These are phyloP conservation scores for Malassezia equina DNA, from an alignment of 1,284 basidiomycete genomes.

Conservation along the genomic window DNA sequence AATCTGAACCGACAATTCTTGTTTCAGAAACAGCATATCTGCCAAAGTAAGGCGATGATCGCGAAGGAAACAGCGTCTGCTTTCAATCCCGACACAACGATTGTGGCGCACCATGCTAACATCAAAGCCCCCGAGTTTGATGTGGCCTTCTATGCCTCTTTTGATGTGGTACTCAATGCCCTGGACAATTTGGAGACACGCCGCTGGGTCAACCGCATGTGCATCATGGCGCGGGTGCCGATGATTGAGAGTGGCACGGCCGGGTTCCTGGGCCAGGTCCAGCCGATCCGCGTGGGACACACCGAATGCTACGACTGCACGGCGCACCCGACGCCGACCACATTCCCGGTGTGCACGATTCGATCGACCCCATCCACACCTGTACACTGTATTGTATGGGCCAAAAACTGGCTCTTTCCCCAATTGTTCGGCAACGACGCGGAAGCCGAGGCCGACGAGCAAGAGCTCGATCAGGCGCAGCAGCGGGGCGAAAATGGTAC, in stretches of 20 bases:
- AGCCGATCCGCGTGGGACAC: constrained; percentile 50
- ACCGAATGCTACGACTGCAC: constrained; percentile 46
- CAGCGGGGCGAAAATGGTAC: constrained; percentile 76
- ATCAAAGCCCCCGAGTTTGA: constrained; percentile 90
- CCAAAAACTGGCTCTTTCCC: constrained; percentile 86
- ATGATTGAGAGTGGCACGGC: constrained; percentile 94
- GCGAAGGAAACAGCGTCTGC: constrained; percentile 76
- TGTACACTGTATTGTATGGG: constrained; percentile 99
- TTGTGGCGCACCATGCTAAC: constrained; percentile 83
- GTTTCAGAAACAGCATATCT: constrained; percentile 93
- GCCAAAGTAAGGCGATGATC: constrained; percentile 87
- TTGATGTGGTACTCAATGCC: constrained; percentile 89
- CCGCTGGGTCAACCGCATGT: constrained; percentile 73
- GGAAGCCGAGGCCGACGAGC: constrained; percentile 67
- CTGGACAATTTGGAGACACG: constrained; percentile 64
- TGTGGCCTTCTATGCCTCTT: constrained; percentile 74
- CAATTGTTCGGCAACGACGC: constrained; percentile 64
- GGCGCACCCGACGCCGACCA: constrained; percentile 73
- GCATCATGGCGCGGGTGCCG: constrained; percentile 78
- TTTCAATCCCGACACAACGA: constrained; percentile 83
- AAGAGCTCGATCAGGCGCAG: constrained; percentile 73
- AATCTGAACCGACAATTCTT: constrained; percentile 97
- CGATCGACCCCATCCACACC: constrained; percentile 92
- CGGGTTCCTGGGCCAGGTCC: constrained; percentile 72
- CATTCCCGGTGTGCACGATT: constrained; percentile 96